These are phyloP conservation scores for Usnea hakonensis DNA, from an alignment of 495 filamentous ascomycete species.

Conservation along the genomic window DNA sequence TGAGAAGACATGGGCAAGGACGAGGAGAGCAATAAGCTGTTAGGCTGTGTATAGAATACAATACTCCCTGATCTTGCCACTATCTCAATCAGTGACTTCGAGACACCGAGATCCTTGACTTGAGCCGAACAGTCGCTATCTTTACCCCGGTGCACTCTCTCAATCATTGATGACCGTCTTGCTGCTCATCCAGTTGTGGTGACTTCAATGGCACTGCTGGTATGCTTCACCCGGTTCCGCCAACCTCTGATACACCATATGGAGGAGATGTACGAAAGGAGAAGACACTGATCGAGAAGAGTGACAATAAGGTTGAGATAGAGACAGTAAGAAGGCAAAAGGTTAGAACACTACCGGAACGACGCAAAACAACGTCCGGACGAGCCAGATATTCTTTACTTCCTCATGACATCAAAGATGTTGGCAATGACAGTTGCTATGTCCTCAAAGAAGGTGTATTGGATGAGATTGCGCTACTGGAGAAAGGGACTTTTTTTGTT, in stretches of 20 bases:
- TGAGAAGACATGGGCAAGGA: conserved; percentile 3
- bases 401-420: not conserved
- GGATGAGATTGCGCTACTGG: not conserved
- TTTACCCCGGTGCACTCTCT: not conserved
- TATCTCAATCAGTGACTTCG: not conserved
- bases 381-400: not conserved
- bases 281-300: not conserved
- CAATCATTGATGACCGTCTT: not conserved
- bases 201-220: not conserved
- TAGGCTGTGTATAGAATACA: not conserved
- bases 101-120: not conserved
- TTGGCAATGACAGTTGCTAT: not conserved
- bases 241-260: not conserved
- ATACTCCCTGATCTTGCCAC: not conserved
- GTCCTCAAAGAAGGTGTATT: not conserved
- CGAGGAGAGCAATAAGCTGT: not conserved
- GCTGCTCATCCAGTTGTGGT: not conserved
- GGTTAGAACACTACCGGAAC: not conserved
- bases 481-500: not conserved
- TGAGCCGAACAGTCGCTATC: not conserved
- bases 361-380: not conserved
- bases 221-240: not conserved
- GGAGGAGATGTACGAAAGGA: not conserved
- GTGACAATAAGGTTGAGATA: not conserved
- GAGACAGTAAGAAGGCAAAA: not conserved